Conservation (phyloP, 1,284 basidiomycete species). For the Melanopsichium pennsylvanicum region DNA sequence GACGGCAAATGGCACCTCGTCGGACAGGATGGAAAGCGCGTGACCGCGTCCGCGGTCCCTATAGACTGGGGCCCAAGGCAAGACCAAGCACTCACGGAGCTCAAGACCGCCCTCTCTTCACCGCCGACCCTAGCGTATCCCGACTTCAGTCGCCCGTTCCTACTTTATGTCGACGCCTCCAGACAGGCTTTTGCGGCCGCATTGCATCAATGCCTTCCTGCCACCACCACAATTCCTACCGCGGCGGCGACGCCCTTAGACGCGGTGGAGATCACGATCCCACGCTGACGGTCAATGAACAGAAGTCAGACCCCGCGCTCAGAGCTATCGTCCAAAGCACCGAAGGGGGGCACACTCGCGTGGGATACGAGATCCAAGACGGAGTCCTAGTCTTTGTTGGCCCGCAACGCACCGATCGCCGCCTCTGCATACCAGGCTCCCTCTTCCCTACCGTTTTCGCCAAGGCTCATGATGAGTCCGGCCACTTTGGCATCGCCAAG, state of each 20-base stretch:
- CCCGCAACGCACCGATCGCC: neutral
- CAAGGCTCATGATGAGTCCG: neutral
- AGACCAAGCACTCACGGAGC: neutral
- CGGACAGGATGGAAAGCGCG: neutral
- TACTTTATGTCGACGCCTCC: neutral
- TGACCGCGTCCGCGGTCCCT: too few relatives aligned
- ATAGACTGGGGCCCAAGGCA: neutral
- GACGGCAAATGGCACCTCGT: slow-evolving; percentile 1
- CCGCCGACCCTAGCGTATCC: neutral
- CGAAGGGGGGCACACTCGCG: neutral
- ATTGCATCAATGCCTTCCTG: neutral
- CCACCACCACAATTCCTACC: neutral
- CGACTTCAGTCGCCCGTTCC: neutral
- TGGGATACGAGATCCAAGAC: neutral
- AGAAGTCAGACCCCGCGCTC: neutral
- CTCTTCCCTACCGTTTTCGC: neutral
- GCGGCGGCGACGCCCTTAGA: neutral
- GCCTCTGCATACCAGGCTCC: neutral
- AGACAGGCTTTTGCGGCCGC: neutral
- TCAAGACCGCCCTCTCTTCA: neutral
- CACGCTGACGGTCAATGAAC: too few relatives aligned
- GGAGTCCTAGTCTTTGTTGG: neutral
- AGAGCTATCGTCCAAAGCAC: neutral
- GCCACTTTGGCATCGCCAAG: too few relatives aligned
- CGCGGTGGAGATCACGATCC: too few relatives aligned